A percentile compares a stretch with the other conserved stretches of the same genome.
phyloP scores from a whole-genome alignment of 331 rosid genomes.

The Rosa hybrid region DNA sequence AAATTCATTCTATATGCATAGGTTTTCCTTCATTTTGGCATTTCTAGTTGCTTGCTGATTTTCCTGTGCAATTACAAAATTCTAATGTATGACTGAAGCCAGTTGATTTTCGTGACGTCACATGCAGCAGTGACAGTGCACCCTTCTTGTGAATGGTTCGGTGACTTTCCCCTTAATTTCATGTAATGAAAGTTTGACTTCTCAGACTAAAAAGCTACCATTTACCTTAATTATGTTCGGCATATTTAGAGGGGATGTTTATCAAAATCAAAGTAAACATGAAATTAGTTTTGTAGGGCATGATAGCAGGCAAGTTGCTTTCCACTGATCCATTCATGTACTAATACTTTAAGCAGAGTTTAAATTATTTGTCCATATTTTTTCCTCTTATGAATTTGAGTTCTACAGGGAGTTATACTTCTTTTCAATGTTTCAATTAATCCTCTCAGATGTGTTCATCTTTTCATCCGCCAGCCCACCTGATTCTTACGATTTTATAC shows the following conservation, averaged over 20 bases:
- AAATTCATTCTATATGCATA: neutral
- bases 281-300: neutral
- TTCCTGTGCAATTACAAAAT: neutral
- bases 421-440: neutral
- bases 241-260: neutral
- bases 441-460: neutral
- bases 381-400: neutral
- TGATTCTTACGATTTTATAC: slow-evolving; percentile 24
- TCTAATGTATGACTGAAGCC: neutral
- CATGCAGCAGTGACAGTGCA: neutral
- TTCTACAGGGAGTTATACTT: slow-evolving; percentile 2
- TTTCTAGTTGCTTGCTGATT: neutral
- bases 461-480: neutral
- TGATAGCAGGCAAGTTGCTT: neutral
- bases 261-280: neutral
- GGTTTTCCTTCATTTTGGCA: neutral
- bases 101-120: neutral
- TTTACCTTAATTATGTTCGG: neutral
- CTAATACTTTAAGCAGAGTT: neutral
- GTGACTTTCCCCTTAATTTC: neutral
- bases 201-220: neutral
- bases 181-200: neutral
- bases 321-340: neutral
- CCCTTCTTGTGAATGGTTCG: neutral
- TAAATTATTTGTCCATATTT: neutral